Evolutionary conservation across 2,329 filamentous ascomycete genomes (phyloP).

Genomic region (Fusarium illudens): DNA sequence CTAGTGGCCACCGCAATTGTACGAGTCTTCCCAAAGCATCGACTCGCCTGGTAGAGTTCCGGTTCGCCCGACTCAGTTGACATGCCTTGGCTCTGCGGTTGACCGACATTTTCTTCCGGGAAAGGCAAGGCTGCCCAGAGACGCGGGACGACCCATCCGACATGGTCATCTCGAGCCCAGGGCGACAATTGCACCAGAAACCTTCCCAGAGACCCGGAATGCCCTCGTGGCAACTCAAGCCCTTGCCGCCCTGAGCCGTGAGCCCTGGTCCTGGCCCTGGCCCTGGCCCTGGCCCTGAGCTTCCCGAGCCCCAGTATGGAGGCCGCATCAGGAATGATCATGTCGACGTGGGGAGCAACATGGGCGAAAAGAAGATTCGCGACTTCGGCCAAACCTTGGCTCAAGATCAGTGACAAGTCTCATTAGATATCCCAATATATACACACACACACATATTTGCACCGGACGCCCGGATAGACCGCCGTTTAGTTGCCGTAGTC

Average conservation of each 20-base stretch:
- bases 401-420: constrained; percentile 16
- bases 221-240: constrained; percentile 24
- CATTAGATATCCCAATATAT: constrained; percentile 34
- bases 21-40: constrained; percentile 16
- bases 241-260: constrained; percentile 10
- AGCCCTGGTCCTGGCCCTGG: not conserved
- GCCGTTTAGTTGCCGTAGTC: constrained; percentile 12
- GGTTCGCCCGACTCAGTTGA: constrained; percentile 23
- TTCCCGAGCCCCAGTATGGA: not conserved
- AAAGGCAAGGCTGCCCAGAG: constrained; percentile 23
- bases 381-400: constrained; percentile 17
- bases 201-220: constrained; percentile 30
- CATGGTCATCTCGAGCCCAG: constrained; percentile 22
- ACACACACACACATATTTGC: constrained; percentile 11
- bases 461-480: constrained; percentile 18
- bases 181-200: constrained; percentile 6
- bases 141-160: constrained; percentile 20
- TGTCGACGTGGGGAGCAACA: not conserved
- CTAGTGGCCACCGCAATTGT: constrained; percentile 11
- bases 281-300: not conserved
- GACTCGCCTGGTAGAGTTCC: constrained; percentile 20
- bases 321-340: constrained; percentile 5
- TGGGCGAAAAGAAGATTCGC: constrained; percentile 1
- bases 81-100: constrained; percentile 11
- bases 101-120: constrained; percentile 17